Evolutionary conservation across 305 asterid genomes (phyloP), one percentile per base, ranked within the genome.

Genomic region (Solanum aculeatissimum): DNA sequence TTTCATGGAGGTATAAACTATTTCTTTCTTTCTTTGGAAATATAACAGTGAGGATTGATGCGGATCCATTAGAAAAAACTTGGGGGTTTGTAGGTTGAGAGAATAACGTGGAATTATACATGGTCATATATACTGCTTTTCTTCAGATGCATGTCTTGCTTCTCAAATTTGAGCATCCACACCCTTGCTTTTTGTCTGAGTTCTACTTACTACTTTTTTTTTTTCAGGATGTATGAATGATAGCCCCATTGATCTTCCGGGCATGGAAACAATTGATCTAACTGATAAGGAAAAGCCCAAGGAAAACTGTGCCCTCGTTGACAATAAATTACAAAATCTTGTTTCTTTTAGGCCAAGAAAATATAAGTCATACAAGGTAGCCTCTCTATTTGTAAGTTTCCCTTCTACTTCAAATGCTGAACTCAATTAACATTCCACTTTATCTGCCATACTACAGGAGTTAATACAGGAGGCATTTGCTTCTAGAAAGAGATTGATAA

Each of bases 301-400:
- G 49, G 90, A 32, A 81, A 85, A 53, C 29, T 68, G 87, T 71
- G 85, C 85, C 45, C 16, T 51, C 45, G 53, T 85, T 72, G 87
- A 84, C 71, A 47, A 85, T 81, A 82, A 87, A 57, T 63, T 83
- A 88, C 65, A 71, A 77, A 68, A 66, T 80, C 74, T 88, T 23
- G 87, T 86, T 86, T 87, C 91, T 68, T 88, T 79, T 74, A 85
- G 92, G 86, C 90, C 89, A 81, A 89, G 87, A 85, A 84, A 88
- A 84, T 91, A 90, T 86, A 86, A 89, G 86, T 95, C 95, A 42
- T 93, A 90, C 78, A 93, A 92, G 98, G 98, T 92, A 62, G 6
- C 58, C 49, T 81, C 60, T 81, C 77, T 18, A 10, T 77, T 2
- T 10, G 45, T 78, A 32, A 78, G 83, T 19, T 53, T 78, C n/a